Evolutionary conservation across 163 green algal genomes (phyloP).

Genomic region (Trebouxiophyceae sp.): DNA sequence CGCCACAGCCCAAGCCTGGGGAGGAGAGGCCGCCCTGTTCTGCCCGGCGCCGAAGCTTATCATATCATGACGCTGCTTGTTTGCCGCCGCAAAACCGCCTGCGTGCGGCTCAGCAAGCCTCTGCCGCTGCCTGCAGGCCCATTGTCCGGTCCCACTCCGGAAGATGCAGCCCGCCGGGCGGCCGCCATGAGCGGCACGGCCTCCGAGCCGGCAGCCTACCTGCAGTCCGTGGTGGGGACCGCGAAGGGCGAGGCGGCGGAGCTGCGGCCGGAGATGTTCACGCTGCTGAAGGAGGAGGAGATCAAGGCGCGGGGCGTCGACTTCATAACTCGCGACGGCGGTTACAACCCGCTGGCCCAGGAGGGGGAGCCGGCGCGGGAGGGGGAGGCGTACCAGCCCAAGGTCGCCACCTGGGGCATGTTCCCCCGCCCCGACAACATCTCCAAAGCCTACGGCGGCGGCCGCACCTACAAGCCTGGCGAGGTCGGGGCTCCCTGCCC

Average conservation of each 20-base stretch:
- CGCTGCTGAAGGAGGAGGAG: constrained; percentile 11
- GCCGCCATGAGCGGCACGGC: background rate
- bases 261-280: background rate
- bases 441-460: constrained; percentile 22
- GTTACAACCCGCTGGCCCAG: background rate
- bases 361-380: background rate
- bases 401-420: constrained; percentile 70
- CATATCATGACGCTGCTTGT: too few species aligned
- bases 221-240: background rate
- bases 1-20: too few species aligned
- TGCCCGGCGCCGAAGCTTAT: too few species aligned
- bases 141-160: too few species aligned
- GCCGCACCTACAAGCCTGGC: constrained; percentile 15
- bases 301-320: constrained; percentile 12
- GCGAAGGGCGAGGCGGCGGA: background rate
- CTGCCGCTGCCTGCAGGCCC: too few species aligned
- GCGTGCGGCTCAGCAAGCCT: too few species aligned
- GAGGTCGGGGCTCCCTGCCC: background rate
- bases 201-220: background rate
- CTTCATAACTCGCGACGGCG: constrained; percentile 3
- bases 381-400: constrained; percentile 16
- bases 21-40: too few species aligned
- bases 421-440: constrained; percentile 77
- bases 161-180: too few species aligned
- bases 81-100: too few species aligned